phyloP scores from a whole-genome alignment of 306 rosid species.

The Quillaja saponaria region DNA sequence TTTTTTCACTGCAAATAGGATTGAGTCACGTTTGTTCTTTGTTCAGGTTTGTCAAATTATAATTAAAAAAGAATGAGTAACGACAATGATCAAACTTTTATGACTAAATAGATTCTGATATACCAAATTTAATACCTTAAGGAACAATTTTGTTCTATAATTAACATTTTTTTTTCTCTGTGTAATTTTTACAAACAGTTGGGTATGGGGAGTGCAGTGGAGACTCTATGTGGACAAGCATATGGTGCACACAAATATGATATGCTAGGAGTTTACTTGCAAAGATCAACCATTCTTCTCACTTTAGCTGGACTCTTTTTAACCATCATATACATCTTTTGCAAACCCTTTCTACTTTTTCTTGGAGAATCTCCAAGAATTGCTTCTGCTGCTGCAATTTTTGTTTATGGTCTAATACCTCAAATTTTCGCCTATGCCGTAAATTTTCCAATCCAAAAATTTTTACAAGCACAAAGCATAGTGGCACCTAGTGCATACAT shows the following conservation, averaged over 20 bases:
- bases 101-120: no score
- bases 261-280: constrained; percentile 68
- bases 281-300: constrained; percentile 63
- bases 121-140: no score
- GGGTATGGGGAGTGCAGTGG: constrained; percentile 96
- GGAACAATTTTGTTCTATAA: background rate
- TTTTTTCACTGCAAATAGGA: no score
- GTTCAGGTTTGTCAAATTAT: no score
- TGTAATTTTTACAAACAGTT: constrained; percentile 42
- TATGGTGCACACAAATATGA: constrained; percentile 59
- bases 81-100: background rate
- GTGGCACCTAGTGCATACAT: constrained; percentile 72
- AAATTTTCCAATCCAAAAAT: constrained; percentile 78
- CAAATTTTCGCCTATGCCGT: constrained; percentile 74
- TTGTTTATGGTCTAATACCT: constrained; percentile 73
- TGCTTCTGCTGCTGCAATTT: constrained; percentile 50
- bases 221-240: constrained; percentile 85
- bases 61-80: no score
- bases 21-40: no score
- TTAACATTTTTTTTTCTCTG: no score
- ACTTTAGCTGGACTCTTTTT: constrained; percentile 24
- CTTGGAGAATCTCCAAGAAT: constrained; percentile 57
- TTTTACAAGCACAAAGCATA: constrained; percentile 76
- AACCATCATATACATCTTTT: constrained; percentile 40
- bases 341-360: constrained; percentile 43